Evolutionary conservation across 768 basidiomycete genomes (phyloP), one percentile per base, ranked within the genome.

Genomic region (Termitomyces bulborhizus): DNA sequence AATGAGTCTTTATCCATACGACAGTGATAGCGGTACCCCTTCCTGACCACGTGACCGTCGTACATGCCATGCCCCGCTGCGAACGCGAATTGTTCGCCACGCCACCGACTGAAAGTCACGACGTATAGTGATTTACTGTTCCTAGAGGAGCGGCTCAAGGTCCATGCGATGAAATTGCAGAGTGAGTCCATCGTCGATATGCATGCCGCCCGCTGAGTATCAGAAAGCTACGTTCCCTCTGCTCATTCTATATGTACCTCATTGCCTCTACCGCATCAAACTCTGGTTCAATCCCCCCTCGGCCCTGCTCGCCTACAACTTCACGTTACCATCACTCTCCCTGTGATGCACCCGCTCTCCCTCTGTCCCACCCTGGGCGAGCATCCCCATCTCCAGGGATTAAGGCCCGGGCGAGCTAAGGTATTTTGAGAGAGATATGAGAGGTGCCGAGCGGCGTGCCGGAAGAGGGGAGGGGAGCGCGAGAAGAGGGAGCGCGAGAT

Each of bases 111-210:
- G 93, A 95, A 95, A 68, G 76, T 77, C 49, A 77, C 86, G 12
- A 94, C 93, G 1, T 91, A 88, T 68, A 76, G 88, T 44, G 96
- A 99, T 67, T 74, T 99, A 13, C 79, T 97, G 27, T 74, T 93
- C 43, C 98, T 98, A 56, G 96, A 99, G 72, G 95, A 98, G 67
- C 81, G 96, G 16, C 82, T 99, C 55, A 97, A 97, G 73, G 87
- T 88, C 18, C 98, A 90, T 65, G 93, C 92, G 6, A 81, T 86
- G n/a, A 81, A 78, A 57, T 75, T 94, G 16, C 86, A 88, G 63
- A 79, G n/a, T 95, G 68, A 64, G 88, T 75, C 5, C 13, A 4
- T 26, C 26, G 7, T 4, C 6, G 0, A 8, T 12, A 3, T 2
- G n/a, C n/a, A n/a, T n/a, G n/a, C n/a, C n/a, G n/a, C n/a, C n/a